These are phyloP conservation scores for Rubus idaeus DNA, from an alignment of 306 rosid genomes.

Conservation along the genomic window DNA sequence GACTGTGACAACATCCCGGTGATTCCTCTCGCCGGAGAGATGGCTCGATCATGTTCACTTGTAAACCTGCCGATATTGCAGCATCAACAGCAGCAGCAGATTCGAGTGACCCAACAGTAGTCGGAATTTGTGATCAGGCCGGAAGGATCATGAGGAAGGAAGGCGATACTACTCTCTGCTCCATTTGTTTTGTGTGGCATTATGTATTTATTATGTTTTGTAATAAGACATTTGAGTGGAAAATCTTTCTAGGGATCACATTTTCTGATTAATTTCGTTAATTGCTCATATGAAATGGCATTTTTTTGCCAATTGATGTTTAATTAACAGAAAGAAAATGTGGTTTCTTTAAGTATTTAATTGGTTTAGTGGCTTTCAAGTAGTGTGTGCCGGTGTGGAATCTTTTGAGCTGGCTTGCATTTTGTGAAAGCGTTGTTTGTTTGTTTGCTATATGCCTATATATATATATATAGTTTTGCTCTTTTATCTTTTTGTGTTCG, in stretches of 20 bases:
- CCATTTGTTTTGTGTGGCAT: background rate
- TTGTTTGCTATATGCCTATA: too few species aligned
- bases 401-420: slow-evolving; percentile 18
- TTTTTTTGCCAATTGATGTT: background rate
- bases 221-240: background rate
- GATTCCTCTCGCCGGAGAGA: slow-evolving; percentile 52
- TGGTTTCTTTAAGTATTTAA: background rate
- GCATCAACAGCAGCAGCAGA: slow-evolving; percentile 33
- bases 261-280: background rate
- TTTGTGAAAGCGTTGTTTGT: background rate
- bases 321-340: slow-evolving; percentile 6
- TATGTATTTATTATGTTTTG: background rate
- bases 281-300: background rate
- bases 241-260: background rate
- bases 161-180: background rate
- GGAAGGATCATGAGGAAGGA: background rate
- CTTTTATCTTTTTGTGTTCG: background rate
- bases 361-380: background rate
- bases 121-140: background rate
- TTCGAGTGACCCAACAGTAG: slow-evolving; percentile 19
- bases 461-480: background rate
- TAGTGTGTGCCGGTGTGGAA: background rate
- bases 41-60: slow-evolving; percentile 41
- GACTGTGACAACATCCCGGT: slow-evolving; percentile 86
- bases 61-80: slow-evolving; percentile 31